Percentiles rank a stretch among this genome's conserved stretches.
phyloP scores from a whole-genome alignment of 768 basidiomycete genomes.

The Nevesoporus exiguus region DNA sequence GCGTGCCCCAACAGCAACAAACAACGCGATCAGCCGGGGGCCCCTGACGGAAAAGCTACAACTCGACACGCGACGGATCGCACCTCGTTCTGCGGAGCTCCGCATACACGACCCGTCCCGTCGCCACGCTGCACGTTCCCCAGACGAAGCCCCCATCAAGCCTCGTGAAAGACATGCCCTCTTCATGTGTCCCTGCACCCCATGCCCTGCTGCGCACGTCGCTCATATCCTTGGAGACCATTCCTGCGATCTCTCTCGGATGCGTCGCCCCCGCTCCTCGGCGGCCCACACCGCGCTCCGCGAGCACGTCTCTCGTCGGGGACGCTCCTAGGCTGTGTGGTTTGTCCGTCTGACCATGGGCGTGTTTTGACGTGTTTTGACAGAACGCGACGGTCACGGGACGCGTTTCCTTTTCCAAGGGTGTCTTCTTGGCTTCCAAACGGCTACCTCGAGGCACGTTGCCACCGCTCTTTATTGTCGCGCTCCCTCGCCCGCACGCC shows the following conservation, averaged over 20 bases:
- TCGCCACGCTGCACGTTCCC: not conserved
- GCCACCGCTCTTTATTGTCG: slow-evolving; percentile 24
- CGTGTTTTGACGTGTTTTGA: slow-evolving; percentile 24
- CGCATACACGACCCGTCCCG: not conserved
- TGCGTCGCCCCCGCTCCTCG: slow-evolving; percentile 5
- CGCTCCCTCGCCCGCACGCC: slow-evolving; percentile 14
- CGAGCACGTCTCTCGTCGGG: no score
- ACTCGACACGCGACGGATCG: not conserved
- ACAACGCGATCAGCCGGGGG: slow-evolving; percentile 32
- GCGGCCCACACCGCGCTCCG: no score
- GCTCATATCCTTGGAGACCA: not conserved
- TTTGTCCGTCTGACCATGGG: slow-evolving; percentile 10
- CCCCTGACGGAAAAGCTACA: slow-evolving; percentile 15
- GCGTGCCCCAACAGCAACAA: slow-evolving; percentile 41
- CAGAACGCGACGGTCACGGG: slow-evolving; percentile 37
- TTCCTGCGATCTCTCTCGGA: not conserved
- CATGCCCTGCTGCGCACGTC: slow-evolving; percentile 9
- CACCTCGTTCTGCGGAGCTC: slow-evolving; percentile 1
- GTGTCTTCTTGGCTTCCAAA: slow-evolving; percentile 23
- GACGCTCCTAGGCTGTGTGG: slow-evolving; percentile 24
- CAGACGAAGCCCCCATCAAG: not conserved
- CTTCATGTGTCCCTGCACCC: slow-evolving; percentile 15
- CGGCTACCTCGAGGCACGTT: slow-evolving; percentile 30
- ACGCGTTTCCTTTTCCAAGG: slow-evolving; percentile 33
- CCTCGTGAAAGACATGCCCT: slow-evolving; percentile 24